Conservation (phyloP, 164 flowering plant genomes). For the Piper longum region DNA sequence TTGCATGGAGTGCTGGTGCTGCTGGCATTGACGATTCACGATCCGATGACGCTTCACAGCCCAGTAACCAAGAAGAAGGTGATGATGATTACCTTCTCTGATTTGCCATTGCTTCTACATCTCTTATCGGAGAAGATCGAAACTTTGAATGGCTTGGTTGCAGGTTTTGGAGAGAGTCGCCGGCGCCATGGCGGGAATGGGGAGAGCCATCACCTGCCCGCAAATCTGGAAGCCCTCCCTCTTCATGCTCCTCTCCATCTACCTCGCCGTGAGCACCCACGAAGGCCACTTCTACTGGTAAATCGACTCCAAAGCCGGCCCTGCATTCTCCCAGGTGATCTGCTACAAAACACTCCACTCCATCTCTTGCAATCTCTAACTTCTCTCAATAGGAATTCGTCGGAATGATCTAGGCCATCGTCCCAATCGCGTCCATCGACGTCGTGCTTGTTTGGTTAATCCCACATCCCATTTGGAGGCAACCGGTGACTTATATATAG, state of each 20-base stretch:
- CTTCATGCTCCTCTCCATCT: conserved; percentile 51
- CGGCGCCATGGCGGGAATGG: conserved; percentile 36
- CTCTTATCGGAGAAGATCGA: background rate
- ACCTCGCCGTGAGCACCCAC: conserved; percentile 51
- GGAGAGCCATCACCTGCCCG: conserved; percentile 35
- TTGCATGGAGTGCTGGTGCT: conserved; percentile 49
- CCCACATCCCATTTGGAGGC: no score
- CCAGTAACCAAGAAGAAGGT: conserved; percentile 29
- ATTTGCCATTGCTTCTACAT: background rate
- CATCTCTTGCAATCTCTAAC: background rate
- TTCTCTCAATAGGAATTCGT: conserved; percentile 38
- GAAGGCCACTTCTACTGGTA: conserved; percentile 82
- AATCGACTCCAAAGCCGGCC: conserved; percentile 62
- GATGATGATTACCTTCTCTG: background rate
- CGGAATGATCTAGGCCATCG: conserved; percentile 57
- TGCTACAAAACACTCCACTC: background rate
- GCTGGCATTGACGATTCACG: conserved; percentile 43
- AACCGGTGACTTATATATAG: no score
- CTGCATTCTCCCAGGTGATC: conserved; percentile 62
- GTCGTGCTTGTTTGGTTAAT: conserved; percentile 58
- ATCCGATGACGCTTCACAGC: conserved; percentile 11
- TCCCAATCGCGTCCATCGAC: conserved; percentile 50
- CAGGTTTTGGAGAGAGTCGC: conserved; percentile 24
- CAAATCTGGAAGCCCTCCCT: conserved; percentile 75
- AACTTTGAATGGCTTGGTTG: background rate